Evolutionary conservation across 1,284 basidiomycete genomes (phyloP).

Genomic region (Trichosporon ovoides): DNA sequence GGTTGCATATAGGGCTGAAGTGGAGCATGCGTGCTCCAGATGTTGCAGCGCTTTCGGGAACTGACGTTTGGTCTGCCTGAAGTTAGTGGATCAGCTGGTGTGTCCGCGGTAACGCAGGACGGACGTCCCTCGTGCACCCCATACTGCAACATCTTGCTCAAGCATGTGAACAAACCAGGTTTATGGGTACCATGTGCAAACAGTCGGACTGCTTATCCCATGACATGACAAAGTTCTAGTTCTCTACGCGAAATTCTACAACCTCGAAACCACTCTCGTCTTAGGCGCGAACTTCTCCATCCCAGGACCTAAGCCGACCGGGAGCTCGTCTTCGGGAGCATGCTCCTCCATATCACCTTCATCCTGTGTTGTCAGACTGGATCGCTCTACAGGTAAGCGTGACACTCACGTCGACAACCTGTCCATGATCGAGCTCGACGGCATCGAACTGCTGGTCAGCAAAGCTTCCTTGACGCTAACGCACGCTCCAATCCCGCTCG

Average conservation of each 20-base stretch:
- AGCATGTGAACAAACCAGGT: too few relatives aligned
- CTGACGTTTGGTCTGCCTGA: too few relatives aligned
- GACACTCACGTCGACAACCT: constrained; percentile 32
- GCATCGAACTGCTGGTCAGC: constrained; percentile 30
- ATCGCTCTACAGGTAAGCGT: too few relatives aligned
- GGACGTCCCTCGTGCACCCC: too few relatives aligned
- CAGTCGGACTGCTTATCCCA: too few relatives aligned
- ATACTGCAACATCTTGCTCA: too few relatives aligned
- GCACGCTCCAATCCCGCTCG: constrained; percentile 46
- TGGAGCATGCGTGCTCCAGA: background rate
- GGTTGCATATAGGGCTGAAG: constrained; percentile 18
- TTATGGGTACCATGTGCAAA: too few relatives aligned
- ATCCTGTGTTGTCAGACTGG: constrained; percentile 21
- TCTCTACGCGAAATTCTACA: background rate
- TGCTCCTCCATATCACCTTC: constrained; percentile 32
- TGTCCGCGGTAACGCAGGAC: too few relatives aligned
- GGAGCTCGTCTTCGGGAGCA: constrained; percentile 33
- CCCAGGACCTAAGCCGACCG: constrained; percentile 40
- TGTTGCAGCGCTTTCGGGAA: too few relatives aligned
- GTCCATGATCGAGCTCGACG: constrained; percentile 34
- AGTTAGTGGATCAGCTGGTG: too few relatives aligned
- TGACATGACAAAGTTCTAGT: background rate
- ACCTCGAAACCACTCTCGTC: constrained; percentile 1
- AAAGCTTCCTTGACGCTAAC: constrained; percentile 5
- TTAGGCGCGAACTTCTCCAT: constrained; percentile 36